Base-by-base conservation (phyloP, 768 basidiomycete genomes). In the Russula olivacea region DNA sequence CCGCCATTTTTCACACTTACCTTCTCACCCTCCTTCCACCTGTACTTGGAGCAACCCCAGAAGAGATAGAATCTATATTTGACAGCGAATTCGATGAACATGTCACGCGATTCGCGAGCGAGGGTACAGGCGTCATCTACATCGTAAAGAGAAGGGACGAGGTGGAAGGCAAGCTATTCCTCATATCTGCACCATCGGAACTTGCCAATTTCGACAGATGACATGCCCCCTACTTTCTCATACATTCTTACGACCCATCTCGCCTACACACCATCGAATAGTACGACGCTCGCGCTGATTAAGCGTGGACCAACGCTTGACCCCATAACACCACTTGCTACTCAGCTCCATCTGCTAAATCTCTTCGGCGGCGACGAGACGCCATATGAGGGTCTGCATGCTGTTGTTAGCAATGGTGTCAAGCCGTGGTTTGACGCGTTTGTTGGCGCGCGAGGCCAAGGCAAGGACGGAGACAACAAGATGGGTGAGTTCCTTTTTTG, bases 401-500 rank as follows among this genome's bases (percentile, higher is more conserved):
- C 93, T 11, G 83, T 99, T 23, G 93, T 99, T 19, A 97, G 95
- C 71, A 87, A 83, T 60, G 97, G 91, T 68, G 94, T 99, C 30
- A 96, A 98, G 69, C 95, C 95, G 0, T 98, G 93, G 88, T 98
- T 99, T 70, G 95, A 98, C 74, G 93, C 96, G 17, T 98, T 96
- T 70, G 94, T 98, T 30, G 93, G 89, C 25, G 81, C 92, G 25
- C 83, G 93, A 55, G 83, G 86, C 30, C 77, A 80, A 61, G 85
- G 83, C 57, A 93, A 91, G 71, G 89, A 89, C 34, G 81, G 76
- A 9, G 93, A 93, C 71, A 82, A 79, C 49, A 91, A 93, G 75
- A 89, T 92, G 86, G 92, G 91, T 80, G 59, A 48, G 75, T 68
- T 8, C 40, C 40, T 32, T n/a, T 28, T 41, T 11, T 34, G 9